Evolutionary conservation across 2,329 filamentous ascomycete genomes (phyloP).

Genomic region (Penicillium sp.): DNA sequence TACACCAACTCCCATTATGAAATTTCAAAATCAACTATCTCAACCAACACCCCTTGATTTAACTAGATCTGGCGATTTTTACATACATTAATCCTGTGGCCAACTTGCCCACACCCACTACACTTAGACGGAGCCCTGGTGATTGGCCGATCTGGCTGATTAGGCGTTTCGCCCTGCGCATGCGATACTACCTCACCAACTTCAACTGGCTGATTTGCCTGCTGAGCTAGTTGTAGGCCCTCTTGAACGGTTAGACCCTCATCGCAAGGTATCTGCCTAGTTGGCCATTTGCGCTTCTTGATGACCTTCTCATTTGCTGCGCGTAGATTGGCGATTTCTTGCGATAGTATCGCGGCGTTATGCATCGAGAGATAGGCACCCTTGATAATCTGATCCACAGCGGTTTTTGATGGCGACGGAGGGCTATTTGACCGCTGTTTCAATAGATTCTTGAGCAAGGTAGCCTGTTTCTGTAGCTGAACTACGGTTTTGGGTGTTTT

Average conservation of each 20-base stretch:
- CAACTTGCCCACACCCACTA: not conserved
- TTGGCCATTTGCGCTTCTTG: not conserved
- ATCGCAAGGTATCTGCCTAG: not conserved
- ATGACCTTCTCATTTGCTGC: not conserved
- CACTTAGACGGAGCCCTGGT: not conserved
- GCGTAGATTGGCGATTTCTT: no score
- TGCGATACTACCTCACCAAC: no score
- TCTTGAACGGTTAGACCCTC: not conserved
- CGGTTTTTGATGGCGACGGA: not conserved
- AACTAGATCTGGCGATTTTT: not conserved
- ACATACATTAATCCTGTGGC: not conserved
- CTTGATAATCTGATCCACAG: no score
- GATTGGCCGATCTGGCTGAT: not conserved
- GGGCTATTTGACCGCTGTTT: constrained; percentile 1
- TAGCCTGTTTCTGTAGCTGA: constrained; percentile 1
- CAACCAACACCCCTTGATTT: not conserved
- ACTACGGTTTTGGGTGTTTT: not conserved
- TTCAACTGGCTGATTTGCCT: no score
- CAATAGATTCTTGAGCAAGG: constrained; percentile 1
- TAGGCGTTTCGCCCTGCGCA: no score
- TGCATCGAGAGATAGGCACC: no score
- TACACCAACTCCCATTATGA: not conserved
- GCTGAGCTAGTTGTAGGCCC: no score
- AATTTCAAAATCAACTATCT: not conserved
- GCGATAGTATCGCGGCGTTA: no score